Base-by-base conservation (phyloP, 768 basidiomycete species). In the Inosperma sp. region DNA sequence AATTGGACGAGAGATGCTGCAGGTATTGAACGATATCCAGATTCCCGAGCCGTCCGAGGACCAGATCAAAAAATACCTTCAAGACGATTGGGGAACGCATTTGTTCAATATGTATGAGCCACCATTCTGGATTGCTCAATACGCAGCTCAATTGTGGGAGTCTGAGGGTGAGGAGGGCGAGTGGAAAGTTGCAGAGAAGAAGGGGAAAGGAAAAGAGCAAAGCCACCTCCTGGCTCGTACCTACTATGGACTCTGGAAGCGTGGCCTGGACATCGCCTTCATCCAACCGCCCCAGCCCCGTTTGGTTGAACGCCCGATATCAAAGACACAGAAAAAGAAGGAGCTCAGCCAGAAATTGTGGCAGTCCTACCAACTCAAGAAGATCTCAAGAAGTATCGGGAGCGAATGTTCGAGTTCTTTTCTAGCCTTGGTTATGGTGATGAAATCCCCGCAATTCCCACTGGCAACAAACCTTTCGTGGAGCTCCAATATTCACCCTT, bases 211-310 rank as follows among this genome's bases (percentile, higher is more conserved):
- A 8, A 47, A 56, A 22, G 41, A 19, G 16, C 21, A 21, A 7
- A 58, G 54, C 12, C 64, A 66, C 35, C 26, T 60, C 25, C 64
- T 34, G 21, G 25, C 41, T 21, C 39, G 29, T 3, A 50, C 76
- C 0, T 26, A 72, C 2, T 82, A 82, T 55, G 72, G 69, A 0
- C 80, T 76, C 52, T 85, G 83, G 83, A 65, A 65, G 47, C 53
- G 60, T 2, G 71, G 70, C 4, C 52, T 59, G 0, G 83, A 85
- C 55, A 50, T 84, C 1, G 66, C 64, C 1, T 84, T 81, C 56
- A 57, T 83, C 41, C 61, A 27, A 22, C 27, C 53, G 40, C 53
- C 53, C 2, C 14, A n/a, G 29, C 36, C 49, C 14, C 31, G 25
- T 16, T 23, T 48, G n/a, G 45, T 23, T 7, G 46, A 35, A 22